Evolutionary conservation across 768 basidiomycete species (phyloP).

Genomic region (Xerocomus spinulosus): DNA sequence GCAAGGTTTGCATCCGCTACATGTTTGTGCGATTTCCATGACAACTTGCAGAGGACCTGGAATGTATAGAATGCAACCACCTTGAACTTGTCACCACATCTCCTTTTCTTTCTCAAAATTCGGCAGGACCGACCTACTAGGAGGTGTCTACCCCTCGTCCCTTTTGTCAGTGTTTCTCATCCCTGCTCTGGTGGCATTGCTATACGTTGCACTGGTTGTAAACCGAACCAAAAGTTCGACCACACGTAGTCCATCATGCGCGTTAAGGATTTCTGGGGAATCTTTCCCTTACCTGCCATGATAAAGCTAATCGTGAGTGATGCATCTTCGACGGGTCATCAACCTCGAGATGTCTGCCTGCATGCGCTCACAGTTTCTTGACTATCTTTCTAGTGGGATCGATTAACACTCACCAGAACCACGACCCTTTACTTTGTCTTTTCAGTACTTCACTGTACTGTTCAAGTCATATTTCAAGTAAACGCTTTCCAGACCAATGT

Average conservation of each 20-base stretch:
- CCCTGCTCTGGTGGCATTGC: slow-evolving; percentile 44
- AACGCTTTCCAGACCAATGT: slow-evolving; percentile 63
- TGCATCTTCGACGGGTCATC: neutral
- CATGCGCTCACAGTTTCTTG: neutral
- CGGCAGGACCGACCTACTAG: slow-evolving; percentile 36
- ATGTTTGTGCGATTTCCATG: neutral
- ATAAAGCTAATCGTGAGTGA: slow-evolving; percentile 46
- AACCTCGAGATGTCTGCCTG: neutral
- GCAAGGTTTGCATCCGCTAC: neutral
- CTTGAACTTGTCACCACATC: slow-evolving; percentile 1
- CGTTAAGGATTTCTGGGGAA: slow-evolving; percentile 35
- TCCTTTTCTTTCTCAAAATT: slow-evolving; percentile 21
- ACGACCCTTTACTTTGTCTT: slow-evolving; percentile 65
- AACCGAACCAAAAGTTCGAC: neutral
- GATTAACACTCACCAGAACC: slow-evolving; percentile 63
- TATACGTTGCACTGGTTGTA: slow-evolving; percentile 19
- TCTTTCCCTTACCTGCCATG: slow-evolving; percentile 36
- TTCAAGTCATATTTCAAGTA: slow-evolving; percentile 67
- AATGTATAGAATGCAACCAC: neutral
- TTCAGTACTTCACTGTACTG: slow-evolving; percentile 57
- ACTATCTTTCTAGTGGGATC: slow-evolving; percentile 49
- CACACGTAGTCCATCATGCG: slow-evolving; percentile 32
- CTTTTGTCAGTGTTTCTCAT: too few relatives aligned
- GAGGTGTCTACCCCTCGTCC: slow-evolving; percentile 7
- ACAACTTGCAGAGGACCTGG: neutral